Conservation (phyloP, 805 yeast genomes). For the Kuraishia capsulata region DNA sequence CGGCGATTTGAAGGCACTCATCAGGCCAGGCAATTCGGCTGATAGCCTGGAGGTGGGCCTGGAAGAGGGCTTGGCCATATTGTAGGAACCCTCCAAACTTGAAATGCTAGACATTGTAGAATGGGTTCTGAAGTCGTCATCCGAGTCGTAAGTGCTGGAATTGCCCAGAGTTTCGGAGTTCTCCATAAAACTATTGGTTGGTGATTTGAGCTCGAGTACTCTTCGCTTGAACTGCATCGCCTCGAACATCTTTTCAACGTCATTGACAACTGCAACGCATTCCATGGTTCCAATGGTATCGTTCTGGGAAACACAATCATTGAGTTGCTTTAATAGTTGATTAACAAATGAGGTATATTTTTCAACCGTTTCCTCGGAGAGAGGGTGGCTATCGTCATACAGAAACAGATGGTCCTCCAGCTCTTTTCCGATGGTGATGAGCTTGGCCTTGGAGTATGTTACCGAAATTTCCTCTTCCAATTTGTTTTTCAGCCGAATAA, state of each 20-base stretch:
- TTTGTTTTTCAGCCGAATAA: constrained; percentile 39
- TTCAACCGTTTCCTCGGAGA: constrained; percentile 31
- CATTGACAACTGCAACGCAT: constrained; percentile 57
- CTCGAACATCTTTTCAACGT: constrained; percentile 69
- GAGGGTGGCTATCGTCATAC: constrained; percentile 10
- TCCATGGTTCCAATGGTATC: constrained; percentile 56
- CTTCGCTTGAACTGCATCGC: constrained; percentile 25
- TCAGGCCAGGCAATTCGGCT: neutral
- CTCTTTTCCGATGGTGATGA: constrained; percentile 57
- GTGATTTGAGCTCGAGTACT: neutral
- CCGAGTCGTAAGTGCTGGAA: neutral
- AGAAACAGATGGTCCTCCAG: constrained; percentile 31
- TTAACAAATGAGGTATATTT: constrained; percentile 54
- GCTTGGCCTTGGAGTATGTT: constrained; percentile 55
- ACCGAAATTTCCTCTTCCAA: constrained; percentile 45
- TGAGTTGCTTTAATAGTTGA: constrained; percentile 48
- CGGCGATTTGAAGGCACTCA: neutral
- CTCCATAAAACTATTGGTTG: too few relatives aligned
- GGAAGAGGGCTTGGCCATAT: too few relatives aligned
- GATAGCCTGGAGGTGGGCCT: neutral
- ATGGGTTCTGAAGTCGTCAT: neutral
- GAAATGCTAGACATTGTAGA: neutral
- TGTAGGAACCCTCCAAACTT: neutral
- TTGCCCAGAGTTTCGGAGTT: too few relatives aligned
- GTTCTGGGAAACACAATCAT: constrained; percentile 39